Evolutionary conservation across 2,329 filamentous ascomycete genomes (phyloP).

Genomic region (Pseudodiploospora longispora): DNA sequence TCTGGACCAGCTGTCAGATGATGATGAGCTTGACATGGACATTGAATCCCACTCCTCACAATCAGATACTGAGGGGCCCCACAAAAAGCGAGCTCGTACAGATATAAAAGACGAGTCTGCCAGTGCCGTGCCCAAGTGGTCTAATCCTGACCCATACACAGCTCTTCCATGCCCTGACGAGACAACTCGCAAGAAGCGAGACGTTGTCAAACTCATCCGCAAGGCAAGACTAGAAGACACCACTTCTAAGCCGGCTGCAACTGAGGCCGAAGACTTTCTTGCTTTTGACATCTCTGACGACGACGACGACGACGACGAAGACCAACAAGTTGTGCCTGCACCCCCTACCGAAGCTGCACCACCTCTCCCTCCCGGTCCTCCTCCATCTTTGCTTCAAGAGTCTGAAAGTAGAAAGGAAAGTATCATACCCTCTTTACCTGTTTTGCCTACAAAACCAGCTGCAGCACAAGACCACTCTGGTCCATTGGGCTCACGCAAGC

Average conservation of each 20-base stretch:
- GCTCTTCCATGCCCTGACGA: constrained; percentile 75
- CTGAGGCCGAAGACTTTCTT: constrained; percentile 75
- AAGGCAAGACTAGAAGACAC: constrained; percentile 67
- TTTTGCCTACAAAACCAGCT: constrained; percentile 6
- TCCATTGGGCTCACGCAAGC: constrained; percentile 60
- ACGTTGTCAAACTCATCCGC: constrained; percentile 84
- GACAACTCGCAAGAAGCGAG: constrained; percentile 63
- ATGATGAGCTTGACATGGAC: constrained; percentile 57
- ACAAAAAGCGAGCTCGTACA: constrained; percentile 26
- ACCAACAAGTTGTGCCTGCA: constrained; percentile 10
- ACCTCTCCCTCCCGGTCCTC: constrained; percentile 13
- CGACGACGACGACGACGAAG: constrained; percentile 22
- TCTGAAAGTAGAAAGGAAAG: background rate
- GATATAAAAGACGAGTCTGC: constrained; percentile 23
- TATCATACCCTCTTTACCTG: background rate
- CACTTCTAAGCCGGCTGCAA: constrained; percentile 40
- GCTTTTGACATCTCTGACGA: constrained; percentile 66
- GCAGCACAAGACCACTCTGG: constrained; percentile 25
- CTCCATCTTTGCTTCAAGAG: constrained; percentile 9
- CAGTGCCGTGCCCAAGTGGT: constrained; percentile 67
- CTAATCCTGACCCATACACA: constrained; percentile 91
- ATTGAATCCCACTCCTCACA: constrained; percentile 35
- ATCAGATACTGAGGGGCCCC: constrained; percentile 30
- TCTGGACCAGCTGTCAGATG: constrained; percentile 52
- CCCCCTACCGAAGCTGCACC: constrained; percentile 13